Percentiles rank a stretch among this genome's conserved stretches.
These are phyloP conservation scores for Filobasidium uniguttulatum DNA, from an alignment of 1,284 basidiomycete genomes.

Conservation along the genomic window DNA sequence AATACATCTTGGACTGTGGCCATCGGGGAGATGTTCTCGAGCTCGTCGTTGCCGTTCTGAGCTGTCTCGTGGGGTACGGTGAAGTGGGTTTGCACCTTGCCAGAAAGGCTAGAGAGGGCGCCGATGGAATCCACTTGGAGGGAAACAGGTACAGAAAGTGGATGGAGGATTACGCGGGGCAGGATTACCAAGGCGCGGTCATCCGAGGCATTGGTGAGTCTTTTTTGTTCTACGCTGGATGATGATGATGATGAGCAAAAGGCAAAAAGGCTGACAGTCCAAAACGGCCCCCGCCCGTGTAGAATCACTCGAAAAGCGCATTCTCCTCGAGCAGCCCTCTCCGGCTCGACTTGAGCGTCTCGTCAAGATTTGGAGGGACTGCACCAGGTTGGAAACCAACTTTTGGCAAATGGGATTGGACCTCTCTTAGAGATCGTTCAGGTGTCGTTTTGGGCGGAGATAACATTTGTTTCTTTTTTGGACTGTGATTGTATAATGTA, in stretches of 20 bases:
- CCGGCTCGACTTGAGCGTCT: conserved; percentile 50
- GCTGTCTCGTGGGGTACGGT: conserved; percentile 86
- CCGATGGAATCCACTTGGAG: conserved; percentile 43
- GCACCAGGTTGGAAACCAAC: conserved; percentile 62
- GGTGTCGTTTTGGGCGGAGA: no score
- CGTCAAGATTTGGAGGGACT: conserved; percentile 60
- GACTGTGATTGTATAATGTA: no score
- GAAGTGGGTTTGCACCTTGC: conserved; percentile 75
- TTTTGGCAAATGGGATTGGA: conserved; percentile 61
- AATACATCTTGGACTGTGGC: conserved; percentile 68
- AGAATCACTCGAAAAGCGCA: conserved; percentile 52
- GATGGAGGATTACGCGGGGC: conserved; percentile 70
- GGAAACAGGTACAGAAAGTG: conserved; percentile 41
- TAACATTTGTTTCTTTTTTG: no score
- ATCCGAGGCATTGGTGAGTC: conserved; percentile 52
- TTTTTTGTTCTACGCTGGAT: not conserved
- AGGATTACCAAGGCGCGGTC: conserved; percentile 57
- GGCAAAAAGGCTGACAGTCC: not conserved
- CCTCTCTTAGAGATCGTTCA: not conserved
- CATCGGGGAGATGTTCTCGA: conserved; percentile 57
- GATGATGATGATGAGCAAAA: no score
- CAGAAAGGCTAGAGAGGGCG: conserved; percentile 42
- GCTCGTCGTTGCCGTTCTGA: conserved; percentile 64
- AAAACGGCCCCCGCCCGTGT: not conserved
- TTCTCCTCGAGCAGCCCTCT: conserved; percentile 53